Conservation (phyloP, 2,329 filamentous ascomycete species). For the Didymella glomerata region DNA sequence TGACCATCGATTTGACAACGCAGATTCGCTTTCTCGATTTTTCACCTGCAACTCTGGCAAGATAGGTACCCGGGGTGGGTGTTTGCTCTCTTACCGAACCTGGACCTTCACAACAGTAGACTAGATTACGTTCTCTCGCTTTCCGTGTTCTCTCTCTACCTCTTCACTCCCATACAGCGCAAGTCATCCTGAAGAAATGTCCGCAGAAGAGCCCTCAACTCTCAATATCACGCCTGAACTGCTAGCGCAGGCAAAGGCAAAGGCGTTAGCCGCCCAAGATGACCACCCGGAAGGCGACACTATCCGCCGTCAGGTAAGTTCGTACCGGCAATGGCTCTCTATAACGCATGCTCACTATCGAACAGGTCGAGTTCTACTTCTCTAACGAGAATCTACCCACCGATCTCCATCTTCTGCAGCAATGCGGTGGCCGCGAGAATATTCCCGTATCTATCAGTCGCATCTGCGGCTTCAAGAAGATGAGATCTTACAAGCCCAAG, state of each 20-base stretch:
- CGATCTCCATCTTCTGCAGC: slow-evolving; percentile 55
- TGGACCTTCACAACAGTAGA: neutral
- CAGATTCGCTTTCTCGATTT: slow-evolving; percentile 9
- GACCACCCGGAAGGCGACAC: slow-evolving; percentile 41
- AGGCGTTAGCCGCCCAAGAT: neutral
- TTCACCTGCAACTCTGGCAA: slow-evolving; percentile 11
- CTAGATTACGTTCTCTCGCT: neutral
- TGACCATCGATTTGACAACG: neutral
- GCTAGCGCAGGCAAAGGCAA: slow-evolving; percentile 7
- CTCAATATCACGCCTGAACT: slow-evolving; percentile 1
- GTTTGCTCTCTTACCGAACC: slow-evolving; percentile 11
- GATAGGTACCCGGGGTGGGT: slow-evolving; percentile 1
- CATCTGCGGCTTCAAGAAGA: slow-evolving; percentile 57
- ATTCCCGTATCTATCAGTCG: slow-evolving; percentile 54
- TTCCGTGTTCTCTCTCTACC: neutral
- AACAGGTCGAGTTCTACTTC: slow-evolving; percentile 60
- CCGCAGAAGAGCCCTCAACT: neutral
- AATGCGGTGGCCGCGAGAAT: slow-evolving; percentile 53
- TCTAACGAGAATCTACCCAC: slow-evolving; percentile 57
- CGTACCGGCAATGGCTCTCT: neutral
- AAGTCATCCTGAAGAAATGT: neutral
- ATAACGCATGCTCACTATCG: neutral
- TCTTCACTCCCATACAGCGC: neutral
- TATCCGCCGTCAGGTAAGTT: slow-evolving; percentile 43
- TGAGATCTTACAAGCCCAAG: slow-evolving; percentile 56